Conservation (phyloP, 2,329 filamentous ascomycete genomes). For the Aspergillus japonicus region DNA sequence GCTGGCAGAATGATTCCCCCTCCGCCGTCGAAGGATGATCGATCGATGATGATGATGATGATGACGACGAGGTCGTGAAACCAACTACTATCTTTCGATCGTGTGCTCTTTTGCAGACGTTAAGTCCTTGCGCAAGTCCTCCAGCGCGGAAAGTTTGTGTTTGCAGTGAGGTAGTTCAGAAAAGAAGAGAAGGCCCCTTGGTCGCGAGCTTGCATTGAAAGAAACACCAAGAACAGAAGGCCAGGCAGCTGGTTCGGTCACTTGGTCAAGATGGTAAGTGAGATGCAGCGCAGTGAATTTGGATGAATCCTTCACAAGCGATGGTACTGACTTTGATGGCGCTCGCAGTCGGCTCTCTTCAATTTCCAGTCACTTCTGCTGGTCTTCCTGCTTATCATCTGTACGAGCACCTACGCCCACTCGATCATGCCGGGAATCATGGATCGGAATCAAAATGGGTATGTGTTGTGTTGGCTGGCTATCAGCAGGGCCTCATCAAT, state of each 20-base stretch:
- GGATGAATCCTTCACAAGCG: neutral
- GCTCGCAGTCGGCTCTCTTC: slow-evolving; percentile 82
- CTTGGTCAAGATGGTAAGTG: slow-evolving; percentile 33
- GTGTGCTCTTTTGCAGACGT: neutral
- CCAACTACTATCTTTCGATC: neutral
- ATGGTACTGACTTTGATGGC: slow-evolving; percentile 1
- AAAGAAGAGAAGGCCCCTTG: neutral
- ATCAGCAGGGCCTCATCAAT: neutral
- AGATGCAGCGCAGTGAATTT: neutral
- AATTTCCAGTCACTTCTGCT: slow-evolving; percentile 97
- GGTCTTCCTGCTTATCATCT: slow-evolving; percentile 91
- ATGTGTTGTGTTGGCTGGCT: slow-evolving; percentile 31
- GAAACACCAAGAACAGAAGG: neutral
- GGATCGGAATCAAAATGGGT: slow-evolving; percentile 92
- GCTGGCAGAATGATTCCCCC: slow-evolving; percentile 17
- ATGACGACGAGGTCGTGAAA: neutral
- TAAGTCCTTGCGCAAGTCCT: neutral
- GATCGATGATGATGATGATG: neutral
- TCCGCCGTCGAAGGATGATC: slow-evolving; percentile 13
- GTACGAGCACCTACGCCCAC: slow-evolving; percentile 92
- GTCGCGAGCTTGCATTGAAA: neutral
- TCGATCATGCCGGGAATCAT: slow-evolving; percentile 84
- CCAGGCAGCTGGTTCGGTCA: slow-evolving; percentile 2
- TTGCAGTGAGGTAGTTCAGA: neutral
- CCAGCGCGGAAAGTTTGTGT: neutral